Conservation (phyloP, 2,329 filamentous ascomycete species). For the Alternaria alternata region DNA sequence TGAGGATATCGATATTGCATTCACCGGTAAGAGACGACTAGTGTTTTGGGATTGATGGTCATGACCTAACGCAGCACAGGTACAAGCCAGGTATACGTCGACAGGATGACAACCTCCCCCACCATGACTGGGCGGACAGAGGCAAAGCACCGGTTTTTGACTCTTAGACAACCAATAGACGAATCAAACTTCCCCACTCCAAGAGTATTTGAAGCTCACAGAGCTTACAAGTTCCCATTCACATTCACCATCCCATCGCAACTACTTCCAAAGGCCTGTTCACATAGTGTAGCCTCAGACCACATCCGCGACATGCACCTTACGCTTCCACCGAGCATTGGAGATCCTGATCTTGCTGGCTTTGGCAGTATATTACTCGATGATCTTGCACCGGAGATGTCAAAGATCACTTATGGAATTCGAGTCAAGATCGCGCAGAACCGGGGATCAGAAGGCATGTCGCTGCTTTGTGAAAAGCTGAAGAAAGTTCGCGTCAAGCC, state of each 20-base stretch:
- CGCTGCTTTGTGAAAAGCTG: conserved; percentile 59
- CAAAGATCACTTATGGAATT: conserved; percentile 66
- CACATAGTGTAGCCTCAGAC: conserved; percentile 60
- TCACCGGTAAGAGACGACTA: conserved; percentile 57
- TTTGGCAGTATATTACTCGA: conserved; percentile 62
- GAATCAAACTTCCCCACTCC: conserved; percentile 62
- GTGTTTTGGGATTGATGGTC: neutral
- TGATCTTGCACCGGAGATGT: conserved; percentile 70
- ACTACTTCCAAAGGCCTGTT: conserved; percentile 67
- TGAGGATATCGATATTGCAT: conserved; percentile 66
- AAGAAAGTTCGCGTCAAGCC: conserved; percentile 69
- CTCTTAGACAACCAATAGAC: conserved; percentile 67
- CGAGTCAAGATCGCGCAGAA: conserved; percentile 56
- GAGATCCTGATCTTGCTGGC: conserved; percentile 63
- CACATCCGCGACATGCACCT: conserved; percentile 65
- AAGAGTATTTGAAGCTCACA: conserved; percentile 62
- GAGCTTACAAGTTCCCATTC: conserved; percentile 68
- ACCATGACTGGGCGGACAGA: conserved; percentile 63
- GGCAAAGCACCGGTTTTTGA: conserved; percentile 68
- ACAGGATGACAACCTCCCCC: conserved; percentile 61
- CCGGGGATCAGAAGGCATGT: conserved; percentile 50
- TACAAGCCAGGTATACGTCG: conserved; percentile 61
- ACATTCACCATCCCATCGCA: conserved; percentile 69
- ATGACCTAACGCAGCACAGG: conserved; percentile 50
- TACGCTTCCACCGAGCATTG: conserved; percentile 68